A percentile compares a stretch with the other conserved stretches of the same genome.
phyloP scores from a whole-genome alignment of 164 flowering plant genomes.

The Dillenia suffruticosa region DNA sequence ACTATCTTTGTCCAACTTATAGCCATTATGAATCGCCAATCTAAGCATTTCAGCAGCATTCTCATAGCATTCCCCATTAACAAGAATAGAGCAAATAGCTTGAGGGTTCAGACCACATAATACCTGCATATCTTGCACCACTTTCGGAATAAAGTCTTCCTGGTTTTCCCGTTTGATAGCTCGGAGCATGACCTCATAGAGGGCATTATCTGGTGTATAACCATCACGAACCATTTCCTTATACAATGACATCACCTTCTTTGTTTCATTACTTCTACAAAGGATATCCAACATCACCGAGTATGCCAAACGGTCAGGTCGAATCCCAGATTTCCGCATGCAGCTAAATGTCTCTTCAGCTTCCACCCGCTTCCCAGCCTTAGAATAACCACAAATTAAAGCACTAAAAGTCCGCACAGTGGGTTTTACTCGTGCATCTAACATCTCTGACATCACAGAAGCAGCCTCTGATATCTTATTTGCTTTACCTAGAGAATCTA shows the following conservation, averaged over 20 bases:
- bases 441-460: slow-evolving; percentile 80
- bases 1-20: slow-evolving; percentile 46
- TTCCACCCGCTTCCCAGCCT: slow-evolving; percentile 67
- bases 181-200: slow-evolving; percentile 55
- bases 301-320: slow-evolving; percentile 81
- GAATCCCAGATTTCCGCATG: slow-evolving; percentile 77
- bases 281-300: slow-evolving; percentile 81
- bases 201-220: slow-evolving; percentile 50
- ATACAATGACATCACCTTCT: slow-evolving; percentile 55
- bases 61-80: slow-evolving; percentile 66
- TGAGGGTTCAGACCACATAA: slow-evolving; percentile 49
- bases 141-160: slow-evolving; percentile 35
- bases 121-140: slow-evolving; percentile 63
- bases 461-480: slow-evolving; percentile 68
- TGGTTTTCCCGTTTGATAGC: slow-evolving; percentile 48
- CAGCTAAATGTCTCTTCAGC: slow-evolving; percentile 68
- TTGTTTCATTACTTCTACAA: slow-evolving; percentile 52
- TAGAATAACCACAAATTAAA: slow-evolving; percentile 87
- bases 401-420: slow-evolving; percentile 85
- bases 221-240: slow-evolving; percentile 62
- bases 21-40: slow-evolving; percentile 43
- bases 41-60: slow-evolving; percentile 59
- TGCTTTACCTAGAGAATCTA: slow-evolving; percentile 92
- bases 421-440: slow-evolving; percentile 70
- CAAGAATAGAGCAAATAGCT: slow-evolving; percentile 53